A percentile compares a stretch with the other conserved stretches of the same genome.
These are phyloP conservation scores for Leccinum laetum DNA, from an alignment of 1,284 basidiomycete genomes.

Conservation along the genomic window DNA sequence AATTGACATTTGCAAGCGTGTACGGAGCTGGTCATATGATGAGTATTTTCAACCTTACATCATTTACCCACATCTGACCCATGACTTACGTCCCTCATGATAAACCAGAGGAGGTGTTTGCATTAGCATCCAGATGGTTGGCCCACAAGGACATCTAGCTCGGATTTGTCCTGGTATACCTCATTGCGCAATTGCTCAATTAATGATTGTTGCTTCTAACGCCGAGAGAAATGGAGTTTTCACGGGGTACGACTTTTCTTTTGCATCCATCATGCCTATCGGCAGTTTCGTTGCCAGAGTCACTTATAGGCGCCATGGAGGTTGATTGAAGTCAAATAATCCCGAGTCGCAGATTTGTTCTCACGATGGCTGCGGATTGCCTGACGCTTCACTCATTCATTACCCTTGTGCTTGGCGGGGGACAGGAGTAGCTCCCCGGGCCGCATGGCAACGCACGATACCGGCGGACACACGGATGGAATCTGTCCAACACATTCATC, in stretches of 20 bases:
- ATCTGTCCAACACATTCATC: neutral
- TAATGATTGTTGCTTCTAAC: neutral
- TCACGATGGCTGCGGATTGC: neutral
- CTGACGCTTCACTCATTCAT: neutral
- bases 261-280: neutral
- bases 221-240: neutral
- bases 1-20: conserved; percentile 68
- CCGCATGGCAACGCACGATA: neutral
- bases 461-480: neutral
- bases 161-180: neutral
- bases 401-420: neutral
- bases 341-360: neutral
- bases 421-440: neutral
- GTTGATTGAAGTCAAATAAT: neutral
- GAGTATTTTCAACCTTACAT: conserved; percentile 35
- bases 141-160: conserved; percentile 40
- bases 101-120: conserved; percentile 59
- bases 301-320: neutral
- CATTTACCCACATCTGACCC: conserved; percentile 13
- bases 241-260: neutral
- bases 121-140: conserved; percentile 62
- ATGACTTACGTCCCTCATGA: conserved; percentile 59
- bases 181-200: neutral
- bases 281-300: neutral
- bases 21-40: conserved; percentile 73